A percentile compares a stretch with the other conserved stretches of the same genome.
Evolutionary conservation across 2,329 filamentous ascomycete genomes (phyloP).

Genomic region (Fusarium verticillioides): DNA sequence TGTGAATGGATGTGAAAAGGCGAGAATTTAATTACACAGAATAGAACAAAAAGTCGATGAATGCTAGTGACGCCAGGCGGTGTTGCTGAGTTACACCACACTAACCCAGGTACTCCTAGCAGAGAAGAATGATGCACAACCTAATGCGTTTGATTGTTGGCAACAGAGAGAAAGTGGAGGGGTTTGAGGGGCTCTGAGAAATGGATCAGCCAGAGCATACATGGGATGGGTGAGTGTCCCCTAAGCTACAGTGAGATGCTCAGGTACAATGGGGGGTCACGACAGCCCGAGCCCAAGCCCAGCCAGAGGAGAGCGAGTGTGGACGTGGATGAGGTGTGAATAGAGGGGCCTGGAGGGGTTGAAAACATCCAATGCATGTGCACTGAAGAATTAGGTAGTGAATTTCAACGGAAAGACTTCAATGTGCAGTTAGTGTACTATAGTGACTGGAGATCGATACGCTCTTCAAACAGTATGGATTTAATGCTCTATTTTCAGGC

Average conservation of each 20-base stretch:
- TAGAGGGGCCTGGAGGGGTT: constrained; percentile 12
- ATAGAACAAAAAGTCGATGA: neutral
- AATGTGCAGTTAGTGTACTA: neutral
- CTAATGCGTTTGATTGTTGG: constrained; percentile 18
- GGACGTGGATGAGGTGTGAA: neutral
- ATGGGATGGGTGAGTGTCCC: constrained; percentile 18
- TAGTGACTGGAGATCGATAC: neutral
- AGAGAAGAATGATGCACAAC: constrained; percentile 4
- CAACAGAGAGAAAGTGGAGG: constrained; percentile 20
- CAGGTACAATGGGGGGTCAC: constrained; percentile 27
- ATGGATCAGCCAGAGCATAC: constrained; percentile 22
- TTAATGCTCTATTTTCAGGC: neutral
- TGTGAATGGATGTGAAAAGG: neutral
- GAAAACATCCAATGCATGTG: neutral
- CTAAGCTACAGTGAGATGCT: neutral
- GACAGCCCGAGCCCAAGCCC: neutral
- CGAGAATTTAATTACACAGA: neutral
- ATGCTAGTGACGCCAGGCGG: neutral
- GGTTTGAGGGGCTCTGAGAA: constrained; percentile 31
- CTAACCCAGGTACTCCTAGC: neutral
- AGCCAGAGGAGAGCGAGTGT: neutral
- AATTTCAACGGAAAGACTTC: neutral
- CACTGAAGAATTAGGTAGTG: neutral
- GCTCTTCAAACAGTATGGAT: neutral
- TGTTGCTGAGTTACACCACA: neutral